These are phyloP conservation scores for Herpetomonas tarakana DNA, from an alignment of 208 protist genomes.

Conservation along the genomic window DNA sequence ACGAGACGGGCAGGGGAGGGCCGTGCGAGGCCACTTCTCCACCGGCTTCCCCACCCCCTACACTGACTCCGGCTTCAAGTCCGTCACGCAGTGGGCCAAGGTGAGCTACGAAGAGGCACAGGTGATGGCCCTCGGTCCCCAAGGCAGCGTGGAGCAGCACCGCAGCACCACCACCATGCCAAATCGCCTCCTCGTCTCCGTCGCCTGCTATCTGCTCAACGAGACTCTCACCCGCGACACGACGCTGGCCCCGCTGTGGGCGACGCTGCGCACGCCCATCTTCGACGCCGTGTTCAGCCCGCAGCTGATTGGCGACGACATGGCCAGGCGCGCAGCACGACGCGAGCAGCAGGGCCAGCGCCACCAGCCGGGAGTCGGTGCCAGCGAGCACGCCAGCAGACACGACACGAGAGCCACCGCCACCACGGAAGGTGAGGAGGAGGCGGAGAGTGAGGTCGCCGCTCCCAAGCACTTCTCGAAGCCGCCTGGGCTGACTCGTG, in stretches of 20 bases:
- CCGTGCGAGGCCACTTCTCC: background rate
- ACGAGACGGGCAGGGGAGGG: background rate
- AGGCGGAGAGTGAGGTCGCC: background rate
- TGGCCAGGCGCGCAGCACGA: slow-evolving; percentile 4
- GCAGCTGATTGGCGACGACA: slow-evolving; percentile 16
- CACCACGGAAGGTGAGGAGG: background rate
- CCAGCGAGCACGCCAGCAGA: no score
- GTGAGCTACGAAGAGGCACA: slow-evolving; percentile 67
- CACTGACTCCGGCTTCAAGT: slow-evolving; percentile 64
- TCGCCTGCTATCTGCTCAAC: slow-evolving; percentile 74
- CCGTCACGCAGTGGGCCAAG: slow-evolving; percentile 54
- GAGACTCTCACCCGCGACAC: slow-evolving; percentile 59
- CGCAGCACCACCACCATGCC: slow-evolving; percentile 15
- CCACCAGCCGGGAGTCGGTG: slow-evolving; percentile 8
- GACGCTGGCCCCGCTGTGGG: slow-evolving; percentile 44
- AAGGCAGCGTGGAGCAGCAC: slow-evolving; percentile 20
- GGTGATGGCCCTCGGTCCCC: slow-evolving; percentile 59
- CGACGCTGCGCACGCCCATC: slow-evolving; percentile 43
- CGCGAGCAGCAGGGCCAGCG: background rate
- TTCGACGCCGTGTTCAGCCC: slow-evolving; percentile 75
- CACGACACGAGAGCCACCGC: no score
- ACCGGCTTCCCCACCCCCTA: slow-evolving; percentile 64
- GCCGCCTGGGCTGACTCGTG: no score
- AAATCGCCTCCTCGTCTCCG: slow-evolving; percentile 52
- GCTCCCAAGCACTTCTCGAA: background rate